phyloP scores from a whole-genome alignment of 441 rosid genomes.

The Hypseocharis bilobata region DNA sequence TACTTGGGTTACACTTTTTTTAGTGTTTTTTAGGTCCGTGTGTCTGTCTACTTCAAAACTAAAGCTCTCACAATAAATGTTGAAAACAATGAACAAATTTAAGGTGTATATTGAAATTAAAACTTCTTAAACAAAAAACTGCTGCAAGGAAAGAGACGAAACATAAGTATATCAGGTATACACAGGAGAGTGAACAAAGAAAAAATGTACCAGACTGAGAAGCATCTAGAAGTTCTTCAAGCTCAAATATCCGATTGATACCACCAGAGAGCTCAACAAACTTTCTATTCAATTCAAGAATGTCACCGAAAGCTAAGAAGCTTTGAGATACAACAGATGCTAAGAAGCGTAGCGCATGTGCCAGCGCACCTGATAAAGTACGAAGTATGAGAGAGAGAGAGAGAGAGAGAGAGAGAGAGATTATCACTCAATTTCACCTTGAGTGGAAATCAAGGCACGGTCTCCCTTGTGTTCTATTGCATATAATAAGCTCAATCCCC shows the following conservation, averaged over 20 bases:
- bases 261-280: conserved; percentile 91
- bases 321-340: conserved; percentile 99
- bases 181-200: conserved; percentile 10
- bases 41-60: too few species aligned
- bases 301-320: conserved; percentile 97
- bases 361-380: conserved; percentile 73
- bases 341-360: conserved; percentile 90
- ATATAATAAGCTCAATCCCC: conserved; percentile 95
- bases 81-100: not conserved
- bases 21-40: too few species aligned
- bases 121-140: not conserved
- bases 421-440: conserved; percentile 41
- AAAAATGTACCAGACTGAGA: conserved; percentile 61
- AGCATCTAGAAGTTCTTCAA: conserved; percentile 88
- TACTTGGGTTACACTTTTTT: too few species aligned
- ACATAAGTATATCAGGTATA: not conserved
- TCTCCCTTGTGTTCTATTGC: conserved; percentile 93
- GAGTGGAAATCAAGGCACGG: conserved; percentile 69
- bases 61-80: not conserved
- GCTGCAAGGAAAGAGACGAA: not conserved
- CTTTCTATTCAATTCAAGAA: conserved; percentile 86
- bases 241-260: conserved; percentile 85
- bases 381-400: conserved; percentile 14
- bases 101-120: not conserved
- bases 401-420: conserved; percentile 2